Percentiles rank a stretch among this genome's conserved stretches.
These are phyloP conservation scores for Xenoacremonium recifei DNA, from an alignment of 2,329 filamentous ascomycete genomes.

Conservation along the genomic window DNA sequence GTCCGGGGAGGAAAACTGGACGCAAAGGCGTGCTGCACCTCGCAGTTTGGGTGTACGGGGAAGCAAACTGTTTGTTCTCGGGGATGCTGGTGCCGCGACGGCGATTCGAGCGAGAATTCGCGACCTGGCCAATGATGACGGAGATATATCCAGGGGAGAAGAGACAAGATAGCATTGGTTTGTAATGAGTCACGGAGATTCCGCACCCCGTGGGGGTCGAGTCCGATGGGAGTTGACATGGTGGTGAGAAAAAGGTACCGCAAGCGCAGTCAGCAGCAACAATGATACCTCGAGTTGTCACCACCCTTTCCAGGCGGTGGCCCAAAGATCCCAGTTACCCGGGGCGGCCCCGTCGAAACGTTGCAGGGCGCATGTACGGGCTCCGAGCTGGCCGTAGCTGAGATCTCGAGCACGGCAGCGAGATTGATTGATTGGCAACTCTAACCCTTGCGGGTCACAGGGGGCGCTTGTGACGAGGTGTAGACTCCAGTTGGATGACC, in stretches of 20 bases:
- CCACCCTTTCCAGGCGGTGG: too few species aligned
- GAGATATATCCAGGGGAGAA: constrained; percentile 3
- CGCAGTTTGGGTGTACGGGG: too few species aligned
- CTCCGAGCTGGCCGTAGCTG: too few species aligned
- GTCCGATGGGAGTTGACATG: not conserved
- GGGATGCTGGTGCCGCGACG: too few species aligned
- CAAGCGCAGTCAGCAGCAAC: too few species aligned
- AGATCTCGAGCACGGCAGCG: not conserved
- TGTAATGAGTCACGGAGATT: constrained; percentile 20
- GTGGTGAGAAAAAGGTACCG: too few species aligned
- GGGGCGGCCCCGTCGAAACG: not conserved
- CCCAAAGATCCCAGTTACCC: not conserved
- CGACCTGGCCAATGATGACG: constrained; percentile 14
- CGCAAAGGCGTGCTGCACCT: constrained; percentile 3
- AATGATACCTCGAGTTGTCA: too few species aligned
- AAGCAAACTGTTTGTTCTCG: too few species aligned
- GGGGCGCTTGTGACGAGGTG: not conserved
- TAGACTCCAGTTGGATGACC: too few species aligned
- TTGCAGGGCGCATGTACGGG: not conserved
- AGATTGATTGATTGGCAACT: not conserved
- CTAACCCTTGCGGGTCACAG: not conserved
- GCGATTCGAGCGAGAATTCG: too few species aligned
- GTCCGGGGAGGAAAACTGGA: constrained; percentile 2
- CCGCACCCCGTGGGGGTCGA: constrained; percentile 13
- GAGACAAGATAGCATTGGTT: constrained; percentile 16